phyloP scores from a whole-genome alignment of 2,329 filamentous ascomycete genomes.

The Spiromastix sp. region DNA sequence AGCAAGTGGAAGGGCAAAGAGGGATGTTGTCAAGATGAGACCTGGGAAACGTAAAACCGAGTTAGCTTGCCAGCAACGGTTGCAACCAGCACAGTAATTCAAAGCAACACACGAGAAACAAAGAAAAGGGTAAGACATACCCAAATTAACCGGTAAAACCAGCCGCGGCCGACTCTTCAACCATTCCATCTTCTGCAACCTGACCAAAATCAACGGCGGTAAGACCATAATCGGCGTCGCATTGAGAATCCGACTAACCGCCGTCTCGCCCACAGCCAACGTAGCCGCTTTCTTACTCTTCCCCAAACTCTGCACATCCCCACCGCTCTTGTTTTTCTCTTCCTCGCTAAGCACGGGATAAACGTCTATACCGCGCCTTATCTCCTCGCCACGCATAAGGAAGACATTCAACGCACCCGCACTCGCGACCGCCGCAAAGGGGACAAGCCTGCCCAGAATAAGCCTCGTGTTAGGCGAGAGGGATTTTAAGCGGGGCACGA shows the following conservation, averaged over 20 bases:
- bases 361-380: slow-evolving; percentile 83
- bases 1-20: slow-evolving; percentile 81
- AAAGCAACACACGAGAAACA: neutral
- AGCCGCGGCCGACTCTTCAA: slow-evolving; percentile 64
- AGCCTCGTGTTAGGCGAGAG: slow-evolving; percentile 65
- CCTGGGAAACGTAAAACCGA: slow-evolving; percentile 23
- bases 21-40: slow-evolving; percentile 74
- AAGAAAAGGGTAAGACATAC: slow-evolving; percentile 20
- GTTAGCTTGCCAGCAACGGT: too few relatives aligned
- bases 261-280: slow-evolving; percentile 86
- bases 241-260: slow-evolving; percentile 82
- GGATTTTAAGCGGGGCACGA: slow-evolving; percentile 73
- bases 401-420: slow-evolving; percentile 92
- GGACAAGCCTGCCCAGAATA: slow-evolving; percentile 77
- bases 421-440: slow-evolving; percentile 87
- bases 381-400: slow-evolving; percentile 95
- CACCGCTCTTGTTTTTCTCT: slow-evolving; percentile 55
- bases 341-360: slow-evolving; percentile 67
- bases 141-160: slow-evolving; percentile 75
- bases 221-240: slow-evolving; percentile 96
- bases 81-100: neutral
- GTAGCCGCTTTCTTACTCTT: slow-evolving; percentile 81
- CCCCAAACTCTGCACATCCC: slow-evolving; percentile 62
- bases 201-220: slow-evolving; percentile 74
- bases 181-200: slow-evolving; percentile 76